Conservation (phyloP, 352 stramenopile species). For the Thalassiosira exigua region DNA sequence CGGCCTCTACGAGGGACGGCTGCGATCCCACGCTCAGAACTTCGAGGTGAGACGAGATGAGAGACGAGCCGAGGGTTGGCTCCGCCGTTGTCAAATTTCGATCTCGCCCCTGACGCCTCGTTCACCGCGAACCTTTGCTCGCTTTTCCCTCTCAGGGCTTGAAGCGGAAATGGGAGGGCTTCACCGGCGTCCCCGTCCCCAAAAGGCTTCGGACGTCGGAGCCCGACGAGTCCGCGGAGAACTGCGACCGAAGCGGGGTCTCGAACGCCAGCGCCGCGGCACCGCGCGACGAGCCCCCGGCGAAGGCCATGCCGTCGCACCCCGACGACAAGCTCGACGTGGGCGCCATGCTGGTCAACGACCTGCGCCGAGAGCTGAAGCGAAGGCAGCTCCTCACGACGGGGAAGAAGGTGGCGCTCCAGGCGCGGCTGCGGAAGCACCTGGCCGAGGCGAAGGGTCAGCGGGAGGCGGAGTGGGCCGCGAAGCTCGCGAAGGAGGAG, state of each 20-base stretch:
- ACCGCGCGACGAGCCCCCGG: neutral
- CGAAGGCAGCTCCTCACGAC: conserved; percentile 44
- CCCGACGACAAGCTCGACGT: conserved; percentile 45
- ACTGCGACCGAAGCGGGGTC: neutral
- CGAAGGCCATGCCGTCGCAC: conserved; percentile 17
- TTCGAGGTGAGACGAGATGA: conserved; percentile 41
- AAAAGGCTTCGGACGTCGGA: conserved; percentile 46
- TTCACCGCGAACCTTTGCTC: neutral
- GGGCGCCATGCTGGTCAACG: conserved; percentile 62
- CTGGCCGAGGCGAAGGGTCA: conserved; percentile 40
- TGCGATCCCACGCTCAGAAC: conserved; percentile 23
- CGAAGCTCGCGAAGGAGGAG: conserved; percentile 12
- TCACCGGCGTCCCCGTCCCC: conserved; percentile 31
- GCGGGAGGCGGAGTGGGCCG: conserved; percentile 10
- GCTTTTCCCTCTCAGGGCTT: conserved; percentile 13
- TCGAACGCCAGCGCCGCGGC: neutral
- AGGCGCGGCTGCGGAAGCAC: conserved; percentile 49
- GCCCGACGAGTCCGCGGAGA: neutral
- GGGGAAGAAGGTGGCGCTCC: conserved; percentile 70
- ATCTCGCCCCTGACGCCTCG: neutral
- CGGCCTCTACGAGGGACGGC: conserved; percentile 31
- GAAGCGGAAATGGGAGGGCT: conserved; percentile 54
- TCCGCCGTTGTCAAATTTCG: neutral
- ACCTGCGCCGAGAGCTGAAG: conserved; percentile 68
- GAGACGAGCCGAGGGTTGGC: neutral